Evolutionary conservation across 164 flowering plant genomes (phyloP).

Genomic region (Vitis riparia): DNA sequence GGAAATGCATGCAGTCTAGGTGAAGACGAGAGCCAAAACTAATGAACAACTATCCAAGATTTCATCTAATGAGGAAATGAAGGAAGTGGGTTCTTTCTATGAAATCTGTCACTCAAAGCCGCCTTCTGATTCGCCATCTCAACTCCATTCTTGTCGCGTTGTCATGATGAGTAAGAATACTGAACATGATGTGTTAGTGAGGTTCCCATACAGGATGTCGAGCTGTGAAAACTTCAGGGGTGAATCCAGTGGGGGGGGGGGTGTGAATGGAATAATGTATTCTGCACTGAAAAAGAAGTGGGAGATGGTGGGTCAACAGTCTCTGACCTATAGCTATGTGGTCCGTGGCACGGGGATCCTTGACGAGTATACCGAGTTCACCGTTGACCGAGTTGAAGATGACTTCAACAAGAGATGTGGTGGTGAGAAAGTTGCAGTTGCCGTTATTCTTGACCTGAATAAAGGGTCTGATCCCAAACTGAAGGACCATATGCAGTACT

Average conservation of each 20-base stretch:
- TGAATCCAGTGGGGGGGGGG: no score
- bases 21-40: no score
- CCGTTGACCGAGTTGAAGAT: constrained; percentile 27
- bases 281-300: no score
- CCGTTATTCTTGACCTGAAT: constrained; percentile 21
- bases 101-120: constrained; percentile 56
- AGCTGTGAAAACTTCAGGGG: constrained; percentile 38
- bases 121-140: constrained; percentile 49
- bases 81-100: constrained; percentile 47
- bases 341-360: no score
- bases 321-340: no score
- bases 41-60: no score
- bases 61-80: constrained; percentile 17
- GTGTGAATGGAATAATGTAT: no score
- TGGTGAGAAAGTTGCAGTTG: constrained; percentile 29
- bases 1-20: no score
- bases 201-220: constrained; percentile 60
- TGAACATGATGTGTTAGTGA: constrained; percentile 39
- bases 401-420: constrained; percentile 33
- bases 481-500: no score
- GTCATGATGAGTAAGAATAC: constrained; percentile 64
- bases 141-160: constrained; percentile 31
- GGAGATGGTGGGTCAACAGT: no score
- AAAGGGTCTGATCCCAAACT: constrained; percentile 19
- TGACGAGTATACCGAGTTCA: no score